Evolutionary conservation across 2,329 filamentous ascomycete genomes (phyloP).

Genomic region (Fusarium concolor): DNA sequence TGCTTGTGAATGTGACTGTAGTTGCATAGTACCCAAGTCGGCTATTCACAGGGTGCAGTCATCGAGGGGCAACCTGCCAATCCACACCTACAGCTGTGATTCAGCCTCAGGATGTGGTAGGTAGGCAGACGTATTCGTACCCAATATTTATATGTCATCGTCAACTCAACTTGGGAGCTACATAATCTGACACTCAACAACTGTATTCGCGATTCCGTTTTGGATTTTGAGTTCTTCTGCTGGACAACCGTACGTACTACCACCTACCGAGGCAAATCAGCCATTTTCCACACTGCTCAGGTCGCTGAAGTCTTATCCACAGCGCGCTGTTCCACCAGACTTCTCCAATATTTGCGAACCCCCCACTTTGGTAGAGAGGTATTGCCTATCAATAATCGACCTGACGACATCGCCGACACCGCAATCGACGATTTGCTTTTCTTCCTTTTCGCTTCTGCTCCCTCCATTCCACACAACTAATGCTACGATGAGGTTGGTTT

Average conservation of each 20-base stretch:
- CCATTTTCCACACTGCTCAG: conserved; percentile 5
- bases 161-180: background rate
- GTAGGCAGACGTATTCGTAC: background rate
- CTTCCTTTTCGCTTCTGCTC: conserved; percentile 12
- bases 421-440: conserved; percentile 19
- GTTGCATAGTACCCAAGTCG: background rate
- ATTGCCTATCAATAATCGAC: conserved; percentile 27
- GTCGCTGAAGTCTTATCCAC: conserved; percentile 34
- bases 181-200: conserved; percentile 5
- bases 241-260: background rate
- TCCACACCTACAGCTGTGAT: conserved; percentile 14
- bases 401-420: conserved; percentile 45
- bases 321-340: conserved; percentile 37
- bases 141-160: conserved; percentile 12
- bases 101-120: conserved; percentile 1
- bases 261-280: background rate
- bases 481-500: conserved; percentile 46
- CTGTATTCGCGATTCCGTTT: background rate
- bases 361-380: conserved; percentile 8
- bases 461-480: conserved; percentile 3
- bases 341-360: conserved; percentile 40
- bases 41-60: conserved; percentile 24
- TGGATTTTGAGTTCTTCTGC: background rate
- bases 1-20: background rate
- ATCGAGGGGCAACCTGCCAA: conserved; percentile 41